Evolutionary conservation across 805 yeast species (phyloP).

Genomic region (Candida manassasensis): DNA sequence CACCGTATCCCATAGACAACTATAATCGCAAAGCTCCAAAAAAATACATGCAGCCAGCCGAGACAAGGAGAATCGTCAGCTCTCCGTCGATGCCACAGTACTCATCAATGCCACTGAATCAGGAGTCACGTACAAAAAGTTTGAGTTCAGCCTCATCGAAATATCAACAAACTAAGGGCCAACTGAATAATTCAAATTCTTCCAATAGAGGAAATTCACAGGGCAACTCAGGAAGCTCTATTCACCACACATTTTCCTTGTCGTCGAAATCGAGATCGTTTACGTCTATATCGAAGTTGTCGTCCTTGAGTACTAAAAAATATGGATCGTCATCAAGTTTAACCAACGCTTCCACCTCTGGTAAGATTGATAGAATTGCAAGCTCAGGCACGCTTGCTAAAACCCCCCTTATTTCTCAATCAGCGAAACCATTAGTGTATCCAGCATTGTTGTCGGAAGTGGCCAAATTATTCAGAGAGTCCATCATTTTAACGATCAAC

Average conservation of each 20-base stretch:
- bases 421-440: constrained; percentile 66
- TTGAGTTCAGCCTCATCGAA: constrained; percentile 19
- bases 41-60: constrained; percentile 13
- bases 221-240: constrained; percentile 13
- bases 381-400: constrained; percentile 20
- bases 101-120: constrained; percentile 5
- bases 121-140: constrained; percentile 26
- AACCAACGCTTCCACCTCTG: constrained; percentile 1
- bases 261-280: constrained; percentile 39
- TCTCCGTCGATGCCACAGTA: constrained; percentile 20
- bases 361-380: constrained; percentile 25
- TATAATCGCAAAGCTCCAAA: constrained; percentile 5
- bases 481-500: constrained; percentile 66
- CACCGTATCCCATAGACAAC: constrained; percentile 8
- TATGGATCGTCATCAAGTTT: constrained; percentile 31
- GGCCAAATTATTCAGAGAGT: constrained; percentile 69
- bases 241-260: constrained; percentile 32
- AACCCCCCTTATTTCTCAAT: constrained; percentile 38
- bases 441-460: constrained; percentile 88
- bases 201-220: not conserved
- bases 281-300: constrained; percentile 36
- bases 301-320: constrained; percentile 39
- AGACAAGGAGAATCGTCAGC: constrained; percentile 26
- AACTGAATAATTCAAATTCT: not conserved
- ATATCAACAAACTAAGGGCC: constrained; percentile 3